These are phyloP conservation scores for Calonectria montana DNA, from an alignment of 2,329 filamentous ascomycete species.

Conservation along the genomic window DNA sequence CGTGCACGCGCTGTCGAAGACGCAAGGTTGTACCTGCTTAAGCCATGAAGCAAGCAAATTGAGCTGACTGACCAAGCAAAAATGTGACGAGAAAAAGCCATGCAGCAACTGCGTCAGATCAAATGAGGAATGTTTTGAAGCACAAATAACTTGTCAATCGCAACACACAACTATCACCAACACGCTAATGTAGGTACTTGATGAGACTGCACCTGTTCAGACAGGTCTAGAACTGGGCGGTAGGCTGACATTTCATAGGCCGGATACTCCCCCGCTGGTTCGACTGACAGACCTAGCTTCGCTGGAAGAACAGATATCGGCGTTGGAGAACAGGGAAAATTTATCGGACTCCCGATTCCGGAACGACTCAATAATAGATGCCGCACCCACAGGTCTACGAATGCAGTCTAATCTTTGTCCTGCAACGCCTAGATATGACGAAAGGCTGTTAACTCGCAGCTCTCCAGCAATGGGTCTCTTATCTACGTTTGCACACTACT, in stretches of 20 bases:
- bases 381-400: background rate
- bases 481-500: background rate
- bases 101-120: background rate
- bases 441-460: background rate
- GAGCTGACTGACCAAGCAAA: background rate
- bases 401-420: too few relatives aligned
- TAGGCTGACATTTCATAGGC: background rate
- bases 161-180: background rate
- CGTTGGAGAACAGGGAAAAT: background rate
- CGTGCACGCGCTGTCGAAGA: background rate
- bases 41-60: background rate
- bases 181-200: background rate
- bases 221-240: background rate
- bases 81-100: background rate
- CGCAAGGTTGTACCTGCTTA: background rate
- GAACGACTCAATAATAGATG: background rate
- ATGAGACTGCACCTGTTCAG: background rate
- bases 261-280: background rate
- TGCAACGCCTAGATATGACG: background rate
- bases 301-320: background rate
- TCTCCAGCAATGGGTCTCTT: background rate
- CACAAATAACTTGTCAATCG: background rate
- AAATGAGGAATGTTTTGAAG: background rate
- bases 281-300: background rate
- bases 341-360: background rate